These are phyloP conservation scores for Acer saccharum DNA, from an alignment of 345 rosid genomes.

Conservation along the genomic window DNA sequence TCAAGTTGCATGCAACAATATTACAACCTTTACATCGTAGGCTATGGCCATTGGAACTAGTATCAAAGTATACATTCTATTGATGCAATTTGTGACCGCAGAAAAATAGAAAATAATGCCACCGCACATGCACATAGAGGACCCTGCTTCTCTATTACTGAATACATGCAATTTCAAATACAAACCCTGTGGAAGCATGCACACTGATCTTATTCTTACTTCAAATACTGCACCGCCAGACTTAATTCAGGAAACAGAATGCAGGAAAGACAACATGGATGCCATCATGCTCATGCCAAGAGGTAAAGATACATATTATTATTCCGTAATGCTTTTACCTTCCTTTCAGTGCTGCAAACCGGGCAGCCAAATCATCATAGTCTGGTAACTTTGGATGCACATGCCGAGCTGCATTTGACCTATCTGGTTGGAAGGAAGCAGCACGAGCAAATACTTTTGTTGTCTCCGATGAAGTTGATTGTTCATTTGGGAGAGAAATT, in stretches of 20 bases:
- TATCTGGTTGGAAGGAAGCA: conserved; percentile 75
- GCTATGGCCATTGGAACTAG: conserved; percentile 14
- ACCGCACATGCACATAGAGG: neutral
- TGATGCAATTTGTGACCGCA: conserved; percentile 12
- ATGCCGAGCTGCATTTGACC: conserved; percentile 62
- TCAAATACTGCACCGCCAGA: neutral
- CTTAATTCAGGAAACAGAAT: conserved; percentile 3
- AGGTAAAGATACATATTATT: neutral
- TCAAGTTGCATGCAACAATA: conserved; percentile 17
- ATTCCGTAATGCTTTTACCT: conserved; percentile 37
- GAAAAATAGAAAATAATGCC: neutral
- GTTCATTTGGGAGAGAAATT: conserved; percentile 67
- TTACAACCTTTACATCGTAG: conserved; percentile 20
- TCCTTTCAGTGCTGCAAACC: conserved; percentile 82
- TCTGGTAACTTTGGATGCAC: conserved; percentile 97
- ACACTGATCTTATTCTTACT: neutral
- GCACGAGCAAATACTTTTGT: conserved; percentile 60
- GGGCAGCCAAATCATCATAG: conserved; percentile 91
- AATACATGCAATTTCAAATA: neutral
- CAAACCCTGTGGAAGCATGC: neutral
- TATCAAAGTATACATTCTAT: conserved; percentile 12
- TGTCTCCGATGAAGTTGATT: conserved; percentile 43
- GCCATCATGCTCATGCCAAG: neutral
- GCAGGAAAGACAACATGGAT: neutral
- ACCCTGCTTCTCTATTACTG: conserved; percentile 3